These are phyloP conservation scores for Talaromyces sp. DNA, from an alignment of 2,329 filamentous ascomycete species.

Conservation along the genomic window DNA sequence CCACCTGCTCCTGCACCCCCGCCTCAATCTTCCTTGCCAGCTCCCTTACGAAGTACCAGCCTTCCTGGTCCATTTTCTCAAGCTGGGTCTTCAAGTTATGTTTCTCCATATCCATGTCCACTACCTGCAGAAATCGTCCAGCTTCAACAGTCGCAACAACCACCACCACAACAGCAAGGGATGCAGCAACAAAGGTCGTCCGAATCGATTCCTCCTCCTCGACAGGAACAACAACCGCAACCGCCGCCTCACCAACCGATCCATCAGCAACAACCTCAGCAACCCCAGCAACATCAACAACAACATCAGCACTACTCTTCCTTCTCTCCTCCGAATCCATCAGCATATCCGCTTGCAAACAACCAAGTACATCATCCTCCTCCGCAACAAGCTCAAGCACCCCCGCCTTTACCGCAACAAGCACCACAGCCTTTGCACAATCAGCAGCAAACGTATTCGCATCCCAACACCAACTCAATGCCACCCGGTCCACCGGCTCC, in stretches of 20 bases:
- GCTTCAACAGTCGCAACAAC: constrained; percentile 25
- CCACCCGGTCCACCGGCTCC: constrained; percentile 19
- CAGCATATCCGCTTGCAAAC: constrained; percentile 9
- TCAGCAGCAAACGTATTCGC: constrained; percentile 2
- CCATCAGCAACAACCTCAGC: constrained; percentile 1
- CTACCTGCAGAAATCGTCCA: constrained; percentile 29
- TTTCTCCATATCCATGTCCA: constrained; percentile 37
- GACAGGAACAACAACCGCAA: constrained; percentile 14
- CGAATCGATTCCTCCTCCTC: constrained; percentile 3
- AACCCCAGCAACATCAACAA: constrained; percentile 6
- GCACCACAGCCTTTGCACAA: constrained; percentile 6
- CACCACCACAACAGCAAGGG: constrained; percentile 15
- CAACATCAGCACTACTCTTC: constrained; percentile 16
- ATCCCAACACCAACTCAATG: constrained; percentile 1
- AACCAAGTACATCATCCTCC: constrained; percentile 6
- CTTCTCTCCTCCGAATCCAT: constrained; percentile 16
- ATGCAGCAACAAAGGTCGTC: constrained; percentile 15
- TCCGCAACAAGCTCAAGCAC: constrained; percentile 3
- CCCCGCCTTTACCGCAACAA: constrained; percentile 7
- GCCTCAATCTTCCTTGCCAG: constrained; percentile 23
- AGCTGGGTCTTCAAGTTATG: constrained; percentile 32
- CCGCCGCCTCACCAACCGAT: constrained; percentile 6
- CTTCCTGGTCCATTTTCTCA: constrained; percentile 36
- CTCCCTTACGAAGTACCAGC: constrained; percentile 30
- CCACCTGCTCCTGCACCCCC: constrained; percentile 14